phyloP scores from a whole-genome alignment of 1,284 basidiomycete genomes.

The Athelia psychrophila region DNA sequence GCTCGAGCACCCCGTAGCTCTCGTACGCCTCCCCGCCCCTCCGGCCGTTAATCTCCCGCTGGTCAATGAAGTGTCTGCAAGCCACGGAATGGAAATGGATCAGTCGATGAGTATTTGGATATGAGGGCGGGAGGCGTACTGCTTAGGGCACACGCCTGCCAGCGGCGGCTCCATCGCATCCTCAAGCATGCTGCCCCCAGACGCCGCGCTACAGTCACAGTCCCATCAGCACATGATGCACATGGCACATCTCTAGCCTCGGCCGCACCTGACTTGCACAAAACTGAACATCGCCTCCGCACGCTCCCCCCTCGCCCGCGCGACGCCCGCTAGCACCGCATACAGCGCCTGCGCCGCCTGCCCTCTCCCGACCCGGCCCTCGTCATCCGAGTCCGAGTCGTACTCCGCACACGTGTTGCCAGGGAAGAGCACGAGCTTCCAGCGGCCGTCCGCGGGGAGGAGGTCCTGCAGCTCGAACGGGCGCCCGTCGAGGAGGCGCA shows the following conservation, averaged over 20 bases:
- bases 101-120: not conserved
- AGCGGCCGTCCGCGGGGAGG: conserved; percentile 66
- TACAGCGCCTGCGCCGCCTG: conserved; percentile 12
- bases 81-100: conserved; percentile 31
- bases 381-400: conserved; percentile 31
- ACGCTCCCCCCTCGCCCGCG: too few species aligned
- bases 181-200: conserved; percentile 38
- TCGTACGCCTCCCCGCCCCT: conserved; percentile 46
- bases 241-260: conserved; percentile 35
- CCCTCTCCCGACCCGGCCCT: conserved; percentile 26
- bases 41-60: conserved; percentile 31
- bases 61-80: conserved; percentile 48
- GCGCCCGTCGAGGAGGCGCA: conserved; percentile 62
- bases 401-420: conserved; percentile 48
- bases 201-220: conserved; percentile 35
- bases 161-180: conserved; percentile 46
- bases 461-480: conserved; percentile 70
- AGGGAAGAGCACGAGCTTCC: conserved; percentile 69
- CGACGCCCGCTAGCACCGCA: too few species aligned
- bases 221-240: conserved; percentile 45
- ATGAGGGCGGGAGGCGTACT: conserved; percentile 55
- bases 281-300: conserved; percentile 45
- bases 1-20: conserved; percentile 52
- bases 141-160: conserved; percentile 48
- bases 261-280: conserved; percentile 44